A percentile compares a stretch with the other conserved stretches of the same genome.
phyloP scores from a whole-genome alignment of 2,329 filamentous ascomycete species.

The Shiraia sp. region DNA sequence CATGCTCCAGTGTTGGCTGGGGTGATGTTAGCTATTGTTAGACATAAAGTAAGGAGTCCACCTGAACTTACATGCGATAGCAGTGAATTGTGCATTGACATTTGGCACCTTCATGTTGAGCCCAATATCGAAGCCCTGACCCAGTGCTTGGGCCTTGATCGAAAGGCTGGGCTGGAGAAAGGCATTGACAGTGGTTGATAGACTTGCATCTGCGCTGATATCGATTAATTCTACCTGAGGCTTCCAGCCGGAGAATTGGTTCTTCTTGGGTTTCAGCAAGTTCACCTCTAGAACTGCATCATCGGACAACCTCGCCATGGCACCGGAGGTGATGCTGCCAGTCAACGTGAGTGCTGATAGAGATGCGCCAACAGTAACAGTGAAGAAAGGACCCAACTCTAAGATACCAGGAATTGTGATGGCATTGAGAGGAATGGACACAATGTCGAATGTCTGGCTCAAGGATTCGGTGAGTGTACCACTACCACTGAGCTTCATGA shows the following conservation, averaged over 20 bases:
- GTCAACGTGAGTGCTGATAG: slow-evolving; percentile 12
- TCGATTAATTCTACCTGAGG: slow-evolving; percentile 13
- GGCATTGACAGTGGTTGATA: slow-evolving; percentile 13
- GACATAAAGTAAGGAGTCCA: neutral
- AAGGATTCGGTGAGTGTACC: slow-evolving; percentile 12
- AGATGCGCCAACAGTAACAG: slow-evolving; percentile 17
- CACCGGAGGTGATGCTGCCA: slow-evolving; percentile 13
- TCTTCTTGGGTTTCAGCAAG: slow-evolving; percentile 16
- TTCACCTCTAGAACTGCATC: slow-evolving; percentile 18
- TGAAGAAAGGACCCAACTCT: slow-evolving; percentile 23
- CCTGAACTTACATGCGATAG: slow-evolving; percentile 12
- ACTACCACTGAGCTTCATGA: slow-evolving; percentile 19
- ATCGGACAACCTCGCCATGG: slow-evolving; percentile 15
- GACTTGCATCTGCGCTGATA: slow-evolving; percentile 16
- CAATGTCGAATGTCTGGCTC: slow-evolving; percentile 14
- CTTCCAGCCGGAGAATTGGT: slow-evolving; percentile 21
- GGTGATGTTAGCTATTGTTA: slow-evolving; percentile 4
- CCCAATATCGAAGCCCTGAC: slow-evolving; percentile 15
- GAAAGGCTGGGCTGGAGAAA: slow-evolving; percentile 16
- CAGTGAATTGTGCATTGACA: slow-evolving; percentile 15
- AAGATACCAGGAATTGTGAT: slow-evolving; percentile 24
- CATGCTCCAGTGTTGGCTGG: slow-evolving; percentile 17
- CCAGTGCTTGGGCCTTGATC: slow-evolving; percentile 16
- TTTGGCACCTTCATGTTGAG: slow-evolving; percentile 18
- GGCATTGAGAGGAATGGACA: slow-evolving; percentile 18